Evolutionary conservation across 768 basidiomycete genomes (phyloP).

Genomic region (Russula dissimulans): DNA sequence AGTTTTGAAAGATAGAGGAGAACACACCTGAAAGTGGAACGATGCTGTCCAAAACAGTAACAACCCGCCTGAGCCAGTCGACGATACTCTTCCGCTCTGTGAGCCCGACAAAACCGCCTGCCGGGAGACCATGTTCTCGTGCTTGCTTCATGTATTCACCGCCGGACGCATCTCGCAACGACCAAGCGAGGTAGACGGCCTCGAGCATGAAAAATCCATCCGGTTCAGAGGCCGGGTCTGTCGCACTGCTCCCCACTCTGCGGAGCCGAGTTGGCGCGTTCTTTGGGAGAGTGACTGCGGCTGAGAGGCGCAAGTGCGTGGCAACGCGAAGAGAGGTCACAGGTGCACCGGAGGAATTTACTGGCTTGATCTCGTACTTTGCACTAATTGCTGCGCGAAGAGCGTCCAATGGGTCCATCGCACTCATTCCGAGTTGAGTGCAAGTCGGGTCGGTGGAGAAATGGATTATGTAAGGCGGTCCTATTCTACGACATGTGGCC

Average conservation of each 20-base stretch:
- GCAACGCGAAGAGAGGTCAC: constrained; percentile 44
- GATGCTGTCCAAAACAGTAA: constrained; percentile 41
- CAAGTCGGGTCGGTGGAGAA: too few species aligned
- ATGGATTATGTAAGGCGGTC: too few species aligned
- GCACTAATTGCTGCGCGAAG: constrained; percentile 14
- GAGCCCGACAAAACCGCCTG: constrained; percentile 71
- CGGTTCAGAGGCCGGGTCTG: constrained; percentile 29
- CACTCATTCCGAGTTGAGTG: not conserved
- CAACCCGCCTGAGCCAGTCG: constrained; percentile 71
- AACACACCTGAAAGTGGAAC: constrained; percentile 37
- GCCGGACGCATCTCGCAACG: constrained; percentile 57
- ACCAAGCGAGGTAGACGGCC: constrained; percentile 80
- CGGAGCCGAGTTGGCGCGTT: constrained; percentile 69
- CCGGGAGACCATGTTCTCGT: constrained; percentile 54
- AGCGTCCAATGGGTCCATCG: constrained; percentile 15
- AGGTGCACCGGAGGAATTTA: constrained; percentile 25
- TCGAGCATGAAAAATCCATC: constrained; percentile 72
- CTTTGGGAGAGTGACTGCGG: constrained; percentile 53
- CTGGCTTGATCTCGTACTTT: constrained; percentile 8
- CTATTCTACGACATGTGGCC: too few species aligned
- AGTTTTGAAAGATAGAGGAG: not conserved
- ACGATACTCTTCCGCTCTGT: constrained; percentile 81
- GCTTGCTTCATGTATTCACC: constrained; percentile 88
- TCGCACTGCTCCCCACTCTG: constrained; percentile 43
- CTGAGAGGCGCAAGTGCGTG: constrained; percentile 54